Conservation (phyloP, 345 rosid genomes). For the Schrenkiella parvula region DNA sequence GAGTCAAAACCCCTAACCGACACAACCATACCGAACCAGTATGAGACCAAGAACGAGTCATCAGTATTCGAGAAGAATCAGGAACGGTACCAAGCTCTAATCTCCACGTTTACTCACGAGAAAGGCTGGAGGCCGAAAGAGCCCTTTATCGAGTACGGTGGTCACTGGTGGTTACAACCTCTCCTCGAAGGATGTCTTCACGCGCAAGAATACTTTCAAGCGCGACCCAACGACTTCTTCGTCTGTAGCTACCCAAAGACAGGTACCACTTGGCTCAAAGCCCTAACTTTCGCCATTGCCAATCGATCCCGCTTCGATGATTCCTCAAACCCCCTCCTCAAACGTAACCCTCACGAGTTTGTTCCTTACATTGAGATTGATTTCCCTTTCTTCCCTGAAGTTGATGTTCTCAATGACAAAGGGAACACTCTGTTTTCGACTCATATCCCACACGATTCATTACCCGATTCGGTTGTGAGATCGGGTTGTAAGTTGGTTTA, state of each 20-base stretch:
- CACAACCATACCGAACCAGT: background rate
- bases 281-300: constrained; percentile 33
- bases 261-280: constrained; percentile 43
- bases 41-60: constrained; percentile 3
- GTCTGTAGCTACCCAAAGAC: constrained; percentile 37
- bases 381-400: constrained; percentile 30
- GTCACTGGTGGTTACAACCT: constrained; percentile 28
- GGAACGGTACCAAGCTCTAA: constrained; percentile 24
- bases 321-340: constrained; percentile 16
- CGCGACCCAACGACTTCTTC: constrained; percentile 28
- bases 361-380: constrained; percentile 38
- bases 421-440: constrained; percentile 33
- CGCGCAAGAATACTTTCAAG: constrained; percentile 25
- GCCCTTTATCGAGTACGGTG: constrained; percentile 24
- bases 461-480: constrained; percentile 22
- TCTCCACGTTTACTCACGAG: constrained; percentile 30
- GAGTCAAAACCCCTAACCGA: background rate
- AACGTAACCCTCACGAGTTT: constrained; percentile 38
- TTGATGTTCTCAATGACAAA: constrained; percentile 32
- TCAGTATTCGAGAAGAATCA: constrained; percentile 29
- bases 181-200: constrained; percentile 31
- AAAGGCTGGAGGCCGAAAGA: constrained; percentile 37
- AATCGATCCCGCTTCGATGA: constrained; percentile 23
- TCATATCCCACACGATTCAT: constrained; percentile 24
- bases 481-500: constrained; percentile 36